Percentiles rank a stretch among this genome's conserved stretches.
phyloP scores from a whole-genome alignment of 1,284 basidiomycete genomes.

The Puccinia sorghi region DNA sequence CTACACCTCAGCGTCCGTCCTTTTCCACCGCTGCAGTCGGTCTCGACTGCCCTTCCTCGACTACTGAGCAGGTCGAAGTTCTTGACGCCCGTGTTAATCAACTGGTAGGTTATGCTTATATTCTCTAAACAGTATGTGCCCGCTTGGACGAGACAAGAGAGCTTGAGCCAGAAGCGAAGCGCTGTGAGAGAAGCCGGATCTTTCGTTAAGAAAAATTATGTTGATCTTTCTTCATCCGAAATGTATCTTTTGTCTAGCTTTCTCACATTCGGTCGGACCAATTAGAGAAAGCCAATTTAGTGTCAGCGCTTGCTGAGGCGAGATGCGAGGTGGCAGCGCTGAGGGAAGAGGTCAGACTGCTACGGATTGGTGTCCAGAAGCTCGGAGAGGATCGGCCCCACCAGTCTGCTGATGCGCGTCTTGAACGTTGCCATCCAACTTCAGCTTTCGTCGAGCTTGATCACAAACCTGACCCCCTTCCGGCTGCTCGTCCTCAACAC shows the following conservation, averaged over 20 bases:
- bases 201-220: not conserved
- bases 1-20: constrained; percentile 6
- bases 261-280: constrained; percentile 46
- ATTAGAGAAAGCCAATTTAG: constrained; percentile 39
- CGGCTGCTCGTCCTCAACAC: not conserved
- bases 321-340: constrained; percentile 21
- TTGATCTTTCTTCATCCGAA: not conserved
- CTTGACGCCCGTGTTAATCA: constrained; percentile 21
- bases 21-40: not conserved
- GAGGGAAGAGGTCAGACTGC: constrained; percentile 31
- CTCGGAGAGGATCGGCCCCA: constrained; percentile 9
- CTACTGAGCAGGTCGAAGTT: constrained; percentile 15
- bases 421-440: constrained; percentile 9
- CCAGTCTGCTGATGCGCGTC: constrained; percentile 25
- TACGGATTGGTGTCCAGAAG: constrained; percentile 32
- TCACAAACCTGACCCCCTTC: not conserved
- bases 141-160: not conserved
- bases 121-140: not conserved
- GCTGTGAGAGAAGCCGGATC: not conserved
- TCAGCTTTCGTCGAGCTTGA: not conserved
- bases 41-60: not conserved
- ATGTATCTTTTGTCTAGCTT: constrained; percentile 5
- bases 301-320: constrained; percentile 22
- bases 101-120: constrained; percentile 14
- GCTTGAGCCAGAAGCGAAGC: not conserved